A percentile compares a stretch with the other conserved stretches of the same genome.
Conservation (phyloP, 768 basidiomycete species). For the Mycena kentingensis region DNA sequence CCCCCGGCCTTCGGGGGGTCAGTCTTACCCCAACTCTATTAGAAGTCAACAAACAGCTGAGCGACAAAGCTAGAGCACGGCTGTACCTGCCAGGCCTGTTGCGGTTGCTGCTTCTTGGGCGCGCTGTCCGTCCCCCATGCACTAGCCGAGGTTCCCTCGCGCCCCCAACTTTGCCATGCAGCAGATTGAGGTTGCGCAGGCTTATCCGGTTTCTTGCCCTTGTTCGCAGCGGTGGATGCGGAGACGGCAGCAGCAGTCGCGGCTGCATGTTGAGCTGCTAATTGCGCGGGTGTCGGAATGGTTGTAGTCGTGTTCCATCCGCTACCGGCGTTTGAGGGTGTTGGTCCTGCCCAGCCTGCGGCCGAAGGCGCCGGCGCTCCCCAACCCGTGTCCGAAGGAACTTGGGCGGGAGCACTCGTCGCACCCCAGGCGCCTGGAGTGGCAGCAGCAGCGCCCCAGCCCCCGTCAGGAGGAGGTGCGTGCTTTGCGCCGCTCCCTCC, state of each 20-base stretch:
- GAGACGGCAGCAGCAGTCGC: constrained; percentile 2
- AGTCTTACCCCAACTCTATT: too few species aligned
- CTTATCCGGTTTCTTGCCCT: not conserved
- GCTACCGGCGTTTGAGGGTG: not conserved
- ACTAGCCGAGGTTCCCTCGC: too few species aligned
- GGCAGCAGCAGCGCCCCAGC: not conserved
- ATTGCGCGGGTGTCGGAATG: constrained; percentile 17
- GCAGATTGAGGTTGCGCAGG: too few species aligned
- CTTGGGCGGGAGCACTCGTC: not conserved
- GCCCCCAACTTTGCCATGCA: constrained; percentile 1
- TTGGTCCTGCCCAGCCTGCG: not conserved
- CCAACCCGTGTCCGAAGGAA: not conserved
- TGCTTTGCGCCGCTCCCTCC: too few species aligned
- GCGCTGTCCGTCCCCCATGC: too few species aligned
- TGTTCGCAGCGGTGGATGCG: not conserved
- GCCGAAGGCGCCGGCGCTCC: not conserved
- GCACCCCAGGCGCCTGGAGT: not conserved
- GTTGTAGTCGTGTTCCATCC: not conserved
- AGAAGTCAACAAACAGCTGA: too few species aligned
- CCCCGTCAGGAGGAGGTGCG: too few species aligned
- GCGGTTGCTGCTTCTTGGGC: not conserved
- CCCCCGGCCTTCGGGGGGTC: constrained; percentile 4
- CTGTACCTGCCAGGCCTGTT: constrained; percentile 10
- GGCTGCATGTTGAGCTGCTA: constrained; percentile 6
- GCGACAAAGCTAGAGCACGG: too few species aligned